These are phyloP conservation scores for Chaetomium olivaceum DNA, from an alignment of 2,329 filamentous ascomycete genomes.

Conservation along the genomic window DNA sequence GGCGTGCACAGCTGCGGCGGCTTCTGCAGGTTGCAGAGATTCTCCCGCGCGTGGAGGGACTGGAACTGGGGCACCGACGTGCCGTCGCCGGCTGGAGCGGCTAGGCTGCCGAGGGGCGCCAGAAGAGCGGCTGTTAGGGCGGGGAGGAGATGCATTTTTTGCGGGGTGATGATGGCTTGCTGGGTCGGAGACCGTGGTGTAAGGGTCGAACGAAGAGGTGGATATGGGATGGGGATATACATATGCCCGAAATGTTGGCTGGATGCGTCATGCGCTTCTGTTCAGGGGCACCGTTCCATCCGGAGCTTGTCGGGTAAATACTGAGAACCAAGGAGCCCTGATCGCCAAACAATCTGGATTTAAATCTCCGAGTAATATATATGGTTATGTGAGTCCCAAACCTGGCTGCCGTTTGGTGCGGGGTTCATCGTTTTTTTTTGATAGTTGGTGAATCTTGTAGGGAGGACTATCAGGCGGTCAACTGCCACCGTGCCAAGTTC, in stretches of 20 bases:
- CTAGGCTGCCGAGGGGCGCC: not conserved
- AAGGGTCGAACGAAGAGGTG: too few species aligned
- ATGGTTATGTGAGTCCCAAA: not conserved
- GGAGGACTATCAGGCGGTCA: not conserved
- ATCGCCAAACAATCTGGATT: not conserved
- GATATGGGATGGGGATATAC: not conserved
- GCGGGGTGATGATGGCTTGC: too few species aligned
- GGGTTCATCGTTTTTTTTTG: not conserved
- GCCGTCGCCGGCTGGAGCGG: not conserved
- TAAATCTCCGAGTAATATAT: not conserved
- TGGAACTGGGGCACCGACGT: not conserved
- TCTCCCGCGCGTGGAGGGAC: constrained; percentile 38
- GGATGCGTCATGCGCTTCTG: not conserved
- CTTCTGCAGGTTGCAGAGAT: constrained; percentile 40
- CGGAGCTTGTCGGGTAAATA: not conserved
- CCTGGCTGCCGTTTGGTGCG: not conserved
- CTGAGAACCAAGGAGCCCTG: not conserved
- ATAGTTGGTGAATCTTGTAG: not conserved
- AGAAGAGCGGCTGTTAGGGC: not conserved
- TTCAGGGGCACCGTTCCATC: not conserved
- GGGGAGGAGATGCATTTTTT: not conserved
- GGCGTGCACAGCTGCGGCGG: constrained; percentile 42
- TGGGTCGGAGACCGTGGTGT: too few species aligned
- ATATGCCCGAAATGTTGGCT: not conserved
- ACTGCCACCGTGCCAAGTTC: not conserved